Percentiles rank a stretch among this genome's conserved stretches.
Conservation (phyloP, 2,329 filamentous ascomycete genomes). For the Colletotrichum horii region DNA sequence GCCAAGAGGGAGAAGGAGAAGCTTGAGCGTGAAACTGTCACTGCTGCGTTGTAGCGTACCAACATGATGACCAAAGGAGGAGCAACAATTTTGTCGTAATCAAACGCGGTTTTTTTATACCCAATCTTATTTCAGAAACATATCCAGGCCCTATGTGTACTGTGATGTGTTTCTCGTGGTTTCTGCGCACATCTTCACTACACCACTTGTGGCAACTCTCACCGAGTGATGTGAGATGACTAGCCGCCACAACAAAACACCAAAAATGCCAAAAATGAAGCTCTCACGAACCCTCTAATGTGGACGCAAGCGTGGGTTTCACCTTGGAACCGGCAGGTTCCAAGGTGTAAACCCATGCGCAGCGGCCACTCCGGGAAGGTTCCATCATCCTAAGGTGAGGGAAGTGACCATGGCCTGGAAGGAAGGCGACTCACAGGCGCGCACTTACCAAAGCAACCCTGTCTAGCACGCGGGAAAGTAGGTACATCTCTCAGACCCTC, state of each 20-base stretch:
- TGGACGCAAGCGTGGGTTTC: neutral
- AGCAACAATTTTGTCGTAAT: neutral
- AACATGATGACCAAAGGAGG: neutral
- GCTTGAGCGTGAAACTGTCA: neutral
- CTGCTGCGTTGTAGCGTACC: neutral
- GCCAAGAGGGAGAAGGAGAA: slow-evolving; percentile 16
- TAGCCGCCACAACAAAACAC: neutral
- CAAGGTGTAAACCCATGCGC: no score
- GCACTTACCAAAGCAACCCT: no score
- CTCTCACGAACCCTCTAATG: neutral
- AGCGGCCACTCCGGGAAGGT: no score
- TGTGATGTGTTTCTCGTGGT: neutral
- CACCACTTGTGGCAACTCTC: neutral
- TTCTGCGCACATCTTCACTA: neutral
- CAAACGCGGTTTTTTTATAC: neutral
- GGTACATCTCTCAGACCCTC: no score
- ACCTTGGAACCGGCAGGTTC: no score
- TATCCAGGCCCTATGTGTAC: fast-evolving
- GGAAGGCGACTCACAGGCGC: no score
- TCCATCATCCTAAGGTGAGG: no score
- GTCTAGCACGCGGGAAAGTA: no score
- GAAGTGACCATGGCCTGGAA: no score
- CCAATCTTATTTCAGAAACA: neutral
- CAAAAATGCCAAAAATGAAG: neutral
- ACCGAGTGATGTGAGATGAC: neutral